Base-by-base conservation (phyloP, 345 rosid species). In the Anastatica hierochuntica region DNA sequence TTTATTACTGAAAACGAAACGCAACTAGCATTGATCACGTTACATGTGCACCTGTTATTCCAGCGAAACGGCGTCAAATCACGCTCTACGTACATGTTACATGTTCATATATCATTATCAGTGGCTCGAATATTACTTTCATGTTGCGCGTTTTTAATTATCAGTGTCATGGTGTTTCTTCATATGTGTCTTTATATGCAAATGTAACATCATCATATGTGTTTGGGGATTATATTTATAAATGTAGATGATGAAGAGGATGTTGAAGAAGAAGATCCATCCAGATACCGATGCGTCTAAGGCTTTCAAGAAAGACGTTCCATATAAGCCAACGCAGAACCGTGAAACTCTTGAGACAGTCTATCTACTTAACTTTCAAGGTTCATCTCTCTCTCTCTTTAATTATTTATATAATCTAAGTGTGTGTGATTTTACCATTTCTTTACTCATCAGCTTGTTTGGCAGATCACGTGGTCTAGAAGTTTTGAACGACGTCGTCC, bases 201-300 rank as follows among this genome's bases (percentile, higher is more conserved):
- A 23, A 2, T 26, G 26, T 36, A 39, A 3, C 16, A 30, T 24
- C 30, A 43, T 34, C 15, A 21, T 18, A 8, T 66, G 13, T 15
- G 8, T 44, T 12, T 36, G 31, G 31, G 8, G 8, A 31, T 31
- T 9, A 31, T 9, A 9, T 3, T 31, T 31, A 6, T 15, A 4
- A 0, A 11, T 56, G 36, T 41, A 90, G 97, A 66, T 90, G 84
- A 75, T 86, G 81, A 84, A 67, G 77, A 82, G 76, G 66, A 78
- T 90, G 90, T 14, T 90, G 62, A 90, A 80, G 74, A 86, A 77
- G 76, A 90, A 90, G 73, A 84, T 90, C 49, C 94, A 85, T 66
- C 95, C 97, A 24, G 94, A 85, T 56, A 43, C 76, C 15, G 82
- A 81, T 47, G 46, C 39, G 43, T 68, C 75, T 31, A 81, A 77